Base-by-base conservation (phyloP, 768 basidiomycete genomes). In the Lentinula sp. region DNA sequence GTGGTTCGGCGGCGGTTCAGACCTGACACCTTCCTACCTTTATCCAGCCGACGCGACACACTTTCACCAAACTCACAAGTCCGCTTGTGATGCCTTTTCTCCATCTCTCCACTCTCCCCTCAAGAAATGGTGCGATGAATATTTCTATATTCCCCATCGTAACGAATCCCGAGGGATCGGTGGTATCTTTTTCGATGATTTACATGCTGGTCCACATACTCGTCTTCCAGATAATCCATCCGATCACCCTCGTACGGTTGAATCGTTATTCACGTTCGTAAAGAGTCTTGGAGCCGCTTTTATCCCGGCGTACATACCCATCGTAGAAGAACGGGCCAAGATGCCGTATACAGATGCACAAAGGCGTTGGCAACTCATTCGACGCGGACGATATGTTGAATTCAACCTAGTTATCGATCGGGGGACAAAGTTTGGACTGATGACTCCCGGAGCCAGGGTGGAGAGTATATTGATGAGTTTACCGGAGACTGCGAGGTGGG, bases 1-100 rank as follows among this genome's bases (percentile, higher is more conserved):
- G 95, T 99, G 96, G 97, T 99, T 98, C 69, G 96, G 97, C 18
- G 97, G 97, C 37, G 96, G 96, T 6, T 87, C 86, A 6, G 96
- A 99, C 71, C 81, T 98, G 35, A 99, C 97, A 0, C 96, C 96
- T 1, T 88, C 89, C 3, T 98, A 98, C 73, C 83, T 98, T 16
- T 93, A 87, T 75, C 85, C 87, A 60, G 89, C 90, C 60, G 97
- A 98, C 70, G 93, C 85, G 10, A 69, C 72, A 21, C 93, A 95
- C 70, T 99, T 98, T 76, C 97, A 99, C 76, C 63, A 69, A 16
- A 87, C 87, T 2, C 73, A 95, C 65, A 88, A 91, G 70, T 70
- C 69, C 7, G 91, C 89, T 1, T 95, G 93, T 71, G 88, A 90
- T 65, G 71, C 76, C 28, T 87, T 94, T 69, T 86, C 90, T 42